Evolutionary conservation across 257 asterid species (phyloP).

Genomic region (Euphrasia confusa): DNA sequence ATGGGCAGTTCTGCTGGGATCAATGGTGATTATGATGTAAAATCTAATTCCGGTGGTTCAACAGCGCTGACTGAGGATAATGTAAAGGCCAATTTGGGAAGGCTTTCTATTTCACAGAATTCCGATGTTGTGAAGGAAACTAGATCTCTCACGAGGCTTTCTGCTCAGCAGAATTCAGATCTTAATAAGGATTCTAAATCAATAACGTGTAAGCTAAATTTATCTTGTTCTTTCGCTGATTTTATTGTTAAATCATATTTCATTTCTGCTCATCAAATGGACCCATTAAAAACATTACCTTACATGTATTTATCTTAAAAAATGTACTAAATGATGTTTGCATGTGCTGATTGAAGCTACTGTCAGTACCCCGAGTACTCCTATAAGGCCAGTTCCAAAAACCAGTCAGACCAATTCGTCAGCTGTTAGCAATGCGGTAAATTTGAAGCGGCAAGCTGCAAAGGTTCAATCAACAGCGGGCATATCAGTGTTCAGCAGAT

Average conservation of each 20-base stretch:
- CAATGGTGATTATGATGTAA: constrained; percentile 55
- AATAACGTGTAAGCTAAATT: constrained; percentile 50
- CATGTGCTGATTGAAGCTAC: constrained; percentile 51
- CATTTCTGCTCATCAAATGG: neutral
- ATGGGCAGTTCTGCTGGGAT: constrained; percentile 40
- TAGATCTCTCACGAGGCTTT: constrained; percentile 57
- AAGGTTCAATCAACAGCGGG: constrained; percentile 54
- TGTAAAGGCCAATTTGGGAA: constrained; percentile 55
- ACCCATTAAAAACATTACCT: too few relatives aligned
- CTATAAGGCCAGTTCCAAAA: constrained; percentile 62
- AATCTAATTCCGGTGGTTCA: constrained; percentile 60
- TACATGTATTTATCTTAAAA: neutral
- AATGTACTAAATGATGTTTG: constrained; percentile 24
- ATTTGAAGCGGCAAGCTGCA: constrained; percentile 54
- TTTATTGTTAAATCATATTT: constrained; percentile 1
- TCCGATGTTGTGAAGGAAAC: constrained; percentile 72
- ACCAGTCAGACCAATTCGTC: constrained; percentile 46
- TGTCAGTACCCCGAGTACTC: constrained; percentile 60
- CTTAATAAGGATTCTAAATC: constrained; percentile 67
- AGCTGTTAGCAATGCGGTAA: constrained; percentile 39
- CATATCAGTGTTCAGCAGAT: constrained; percentile 43
- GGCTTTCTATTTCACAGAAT: constrained; percentile 69
- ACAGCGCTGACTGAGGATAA: constrained; percentile 51
- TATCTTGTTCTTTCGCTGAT: constrained; percentile 19
- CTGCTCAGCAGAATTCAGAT: constrained; percentile 64